Percentiles rank a stretch among this genome's conserved stretches.
Evolutionary conservation across 495 filamentous ascomycete species (phyloP).

Genomic region (Neurospora hispaniola): DNA sequence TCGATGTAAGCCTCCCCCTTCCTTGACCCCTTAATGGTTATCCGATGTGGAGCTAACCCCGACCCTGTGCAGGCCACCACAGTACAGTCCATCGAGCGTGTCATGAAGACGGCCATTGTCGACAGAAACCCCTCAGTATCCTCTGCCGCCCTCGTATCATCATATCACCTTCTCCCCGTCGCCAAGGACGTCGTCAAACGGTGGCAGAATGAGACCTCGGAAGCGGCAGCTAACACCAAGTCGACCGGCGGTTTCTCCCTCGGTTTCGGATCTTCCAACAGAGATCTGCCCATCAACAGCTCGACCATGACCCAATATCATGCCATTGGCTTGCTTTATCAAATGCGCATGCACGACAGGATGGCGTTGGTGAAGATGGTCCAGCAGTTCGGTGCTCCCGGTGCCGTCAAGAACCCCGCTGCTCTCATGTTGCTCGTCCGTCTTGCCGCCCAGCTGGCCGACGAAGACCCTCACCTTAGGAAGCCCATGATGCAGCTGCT

Average conservation of each 20-base stretch:
- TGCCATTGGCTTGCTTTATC: slow-evolving; percentile 92
- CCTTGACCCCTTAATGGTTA: background rate
- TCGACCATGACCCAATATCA: slow-evolving; percentile 98
- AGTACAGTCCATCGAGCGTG: slow-evolving; percentile 93
- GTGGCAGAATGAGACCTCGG: slow-evolving; percentile 98
- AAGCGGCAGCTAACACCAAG: slow-evolving; percentile 84
- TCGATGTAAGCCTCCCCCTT: slow-evolving; percentile 58
- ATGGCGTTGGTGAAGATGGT: slow-evolving; percentile 99
- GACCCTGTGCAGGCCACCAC: slow-evolving; percentile 62
- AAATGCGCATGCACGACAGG: slow-evolving; percentile 94
- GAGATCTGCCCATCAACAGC: slow-evolving; percentile 61
- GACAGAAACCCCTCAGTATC: slow-evolving; percentile 98
- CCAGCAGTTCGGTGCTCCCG: slow-evolving; percentile 87
- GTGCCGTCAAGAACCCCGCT: slow-evolving; percentile 88
- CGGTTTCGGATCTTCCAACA: slow-evolving; percentile 68
- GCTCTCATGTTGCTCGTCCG: slow-evolving; percentile 87
- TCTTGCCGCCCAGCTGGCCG: slow-evolving; percentile 86
- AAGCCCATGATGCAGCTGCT: slow-evolving; percentile 92
- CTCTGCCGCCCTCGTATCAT: slow-evolving; percentile 91
- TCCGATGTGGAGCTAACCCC: slow-evolving; percentile 6
- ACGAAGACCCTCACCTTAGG: slow-evolving; percentile 79
- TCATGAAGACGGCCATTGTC: slow-evolving; percentile 98
- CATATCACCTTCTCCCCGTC: slow-evolving; percentile 95
- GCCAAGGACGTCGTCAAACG: slow-evolving; percentile 89
- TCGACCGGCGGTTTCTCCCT: slow-evolving; percentile 80